Percentiles rank a stretch among this genome's conserved stretches.
These are phyloP conservation scores for Dictyostelium intermedium DNA, from an alignment of 78 protist genomes.

Conservation along the genomic window DNA sequence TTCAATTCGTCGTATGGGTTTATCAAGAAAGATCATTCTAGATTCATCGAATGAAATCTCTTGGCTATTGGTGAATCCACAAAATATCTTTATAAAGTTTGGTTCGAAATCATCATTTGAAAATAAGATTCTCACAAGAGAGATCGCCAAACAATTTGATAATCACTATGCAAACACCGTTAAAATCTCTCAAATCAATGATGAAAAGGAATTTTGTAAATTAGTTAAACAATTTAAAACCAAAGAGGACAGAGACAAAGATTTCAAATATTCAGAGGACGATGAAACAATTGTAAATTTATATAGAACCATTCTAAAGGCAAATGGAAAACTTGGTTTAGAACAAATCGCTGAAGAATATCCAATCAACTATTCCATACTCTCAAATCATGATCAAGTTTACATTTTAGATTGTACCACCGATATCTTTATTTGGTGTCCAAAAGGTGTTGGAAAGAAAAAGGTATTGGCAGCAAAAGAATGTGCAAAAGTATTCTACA, in stretches of 20 bases:
- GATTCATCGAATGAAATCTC: background rate
- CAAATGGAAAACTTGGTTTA: conserved; percentile 45
- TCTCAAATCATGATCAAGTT: background rate
- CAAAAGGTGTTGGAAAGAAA: background rate
- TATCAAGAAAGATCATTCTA: conserved; percentile 10
- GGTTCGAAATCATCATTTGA: conserved; percentile 34
- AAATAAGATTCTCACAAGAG: background rate
- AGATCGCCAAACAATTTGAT: conserved; percentile 9
- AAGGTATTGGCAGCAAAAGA: conserved; percentile 19
- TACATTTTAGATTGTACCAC: conserved; percentile 64
- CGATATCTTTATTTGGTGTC: conserved; percentile 46
- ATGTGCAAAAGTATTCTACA: conserved; percentile 43
- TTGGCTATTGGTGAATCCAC: conserved; percentile 15
- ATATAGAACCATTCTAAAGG: background rate
- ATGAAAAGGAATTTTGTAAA: conserved; percentile 30
- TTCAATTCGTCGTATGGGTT: background rate
- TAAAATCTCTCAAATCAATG: background rate
- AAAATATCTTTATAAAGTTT: background rate
- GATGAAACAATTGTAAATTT: conserved; percentile 61
- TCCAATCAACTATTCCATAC: conserved; percentile 9
- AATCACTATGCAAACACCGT: background rate
- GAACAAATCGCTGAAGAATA: conserved; percentile 32
- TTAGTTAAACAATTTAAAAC: conserved; percentile 35
- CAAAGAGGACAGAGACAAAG: conserved; percentile 39
- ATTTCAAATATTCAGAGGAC: background rate